Conservation (phyloP, 768 basidiomycete genomes). For the Dacryopinax primogenitus region DNA sequence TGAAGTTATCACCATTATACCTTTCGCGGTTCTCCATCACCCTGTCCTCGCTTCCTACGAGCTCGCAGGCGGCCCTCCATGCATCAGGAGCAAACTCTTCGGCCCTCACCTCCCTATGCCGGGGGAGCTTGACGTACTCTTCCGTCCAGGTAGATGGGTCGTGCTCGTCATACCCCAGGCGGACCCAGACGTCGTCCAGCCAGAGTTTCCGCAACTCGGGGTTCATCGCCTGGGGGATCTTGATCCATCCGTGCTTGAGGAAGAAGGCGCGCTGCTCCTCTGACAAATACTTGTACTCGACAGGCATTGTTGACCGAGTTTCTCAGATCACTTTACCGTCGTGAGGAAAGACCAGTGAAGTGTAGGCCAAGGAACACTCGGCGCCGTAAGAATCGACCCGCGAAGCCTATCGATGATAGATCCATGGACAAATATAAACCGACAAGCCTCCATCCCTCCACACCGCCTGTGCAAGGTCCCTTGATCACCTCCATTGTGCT, state of each 20-base stretch:
- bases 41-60: not conserved
- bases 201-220: conserved; percentile 15
- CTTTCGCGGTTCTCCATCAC: not conserved
- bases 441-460: too few relatives aligned
- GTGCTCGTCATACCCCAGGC: conserved; percentile 16
- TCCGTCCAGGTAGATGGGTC: conserved; percentile 20
- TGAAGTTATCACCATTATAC: conserved; percentile 9
- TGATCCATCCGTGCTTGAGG: conserved; percentile 20
- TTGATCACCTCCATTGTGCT: too few relatives aligned
- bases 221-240: conserved; percentile 17
- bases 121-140: conserved; percentile 16
- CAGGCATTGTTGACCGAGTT: conserved; percentile 3
- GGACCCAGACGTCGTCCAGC: conserved; percentile 17
- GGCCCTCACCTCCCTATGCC: conserved; percentile 13
- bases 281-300: conserved; percentile 12
- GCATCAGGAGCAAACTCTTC: conserved; percentile 13
- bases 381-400: too few relatives aligned
- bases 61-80: not conserved
- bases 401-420: too few relatives aligned
- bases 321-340: too few relatives aligned
- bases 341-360: too few relatives aligned
- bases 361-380: too few relatives aligned
- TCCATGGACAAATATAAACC: too few relatives aligned
- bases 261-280: conserved; percentile 17
- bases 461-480: too few relatives aligned